These are phyloP conservation scores for Eucalyptus erythrocorys DNA, from an alignment of 345 rosid genomes.

Conservation along the genomic window DNA sequence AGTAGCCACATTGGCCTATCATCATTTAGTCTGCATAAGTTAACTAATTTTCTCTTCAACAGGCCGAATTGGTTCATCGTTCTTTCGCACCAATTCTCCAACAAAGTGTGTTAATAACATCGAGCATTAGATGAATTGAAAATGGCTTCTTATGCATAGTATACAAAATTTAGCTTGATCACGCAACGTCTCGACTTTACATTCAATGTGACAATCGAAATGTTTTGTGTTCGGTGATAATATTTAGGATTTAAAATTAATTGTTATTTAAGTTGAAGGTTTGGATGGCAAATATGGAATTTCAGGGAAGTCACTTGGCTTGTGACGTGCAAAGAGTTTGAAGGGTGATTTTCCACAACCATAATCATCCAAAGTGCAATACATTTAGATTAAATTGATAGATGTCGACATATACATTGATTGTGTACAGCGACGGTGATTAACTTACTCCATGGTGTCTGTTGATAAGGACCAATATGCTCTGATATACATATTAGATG, in stretches of 20 bases:
- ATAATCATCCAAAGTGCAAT: neutral
- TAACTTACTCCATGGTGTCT: neutral
- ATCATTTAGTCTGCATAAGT: neutral
- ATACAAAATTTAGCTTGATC: neutral
- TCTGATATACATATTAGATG: neutral
- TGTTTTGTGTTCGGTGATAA: neutral
- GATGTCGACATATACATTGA: neutral
- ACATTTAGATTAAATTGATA: neutral
- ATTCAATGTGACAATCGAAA: neutral
- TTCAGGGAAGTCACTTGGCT: neutral
- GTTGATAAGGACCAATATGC: neutral
- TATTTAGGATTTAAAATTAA: neutral
- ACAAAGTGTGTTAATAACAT: neutral
- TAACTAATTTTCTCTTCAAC: neutral
- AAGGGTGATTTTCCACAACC: neutral
- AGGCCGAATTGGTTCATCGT: neutral
- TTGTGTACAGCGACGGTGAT: neutral
- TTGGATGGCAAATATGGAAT: neutral
- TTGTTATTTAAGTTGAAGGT: neutral
- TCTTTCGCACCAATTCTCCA: neutral
- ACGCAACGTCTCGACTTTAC: neutral
- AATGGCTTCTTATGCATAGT: neutral
- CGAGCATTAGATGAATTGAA: neutral
- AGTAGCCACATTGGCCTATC: neutral
- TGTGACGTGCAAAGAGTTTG: neutral